Evolutionary conservation across 306 rosid species (phyloP).

Genomic region (Aeschynomene evenia): DNA sequence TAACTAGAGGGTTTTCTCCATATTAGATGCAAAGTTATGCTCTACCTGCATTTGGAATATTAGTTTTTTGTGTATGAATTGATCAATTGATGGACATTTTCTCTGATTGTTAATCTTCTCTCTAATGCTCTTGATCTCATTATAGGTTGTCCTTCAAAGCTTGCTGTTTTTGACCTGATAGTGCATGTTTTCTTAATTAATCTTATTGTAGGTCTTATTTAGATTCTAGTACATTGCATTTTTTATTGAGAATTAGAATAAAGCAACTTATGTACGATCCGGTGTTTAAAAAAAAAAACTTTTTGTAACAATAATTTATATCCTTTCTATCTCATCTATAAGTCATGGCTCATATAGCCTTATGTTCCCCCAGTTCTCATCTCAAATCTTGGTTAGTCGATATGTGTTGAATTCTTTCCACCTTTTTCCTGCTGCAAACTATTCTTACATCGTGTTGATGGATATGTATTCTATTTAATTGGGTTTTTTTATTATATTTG

Average conservation of each 20-base stretch:
- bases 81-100: conserved; percentile 13
- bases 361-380: background rate
- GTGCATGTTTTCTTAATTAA: too few species aligned
- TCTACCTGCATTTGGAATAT: background rate
- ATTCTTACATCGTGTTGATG: background rate
- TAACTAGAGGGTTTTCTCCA: background rate
- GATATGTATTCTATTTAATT: background rate
- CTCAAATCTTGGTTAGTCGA: background rate
- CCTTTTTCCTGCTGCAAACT: background rate
- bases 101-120: background rate
- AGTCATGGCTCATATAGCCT: background rate
- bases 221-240: too few species aligned
- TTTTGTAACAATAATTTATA: too few species aligned
- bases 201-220: too few species aligned
- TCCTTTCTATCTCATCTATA: background rate
- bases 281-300: too few species aligned
- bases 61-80: background rate
- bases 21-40: too few species aligned
- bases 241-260: too few species aligned
- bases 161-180: too few species aligned
- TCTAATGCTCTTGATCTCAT: too few species aligned
- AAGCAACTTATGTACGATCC: background rate
- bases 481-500: background rate
- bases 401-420: background rate
- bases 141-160: too few species aligned